A percentile compares a stretch with the other conserved stretches of the same genome.
Evolutionary conservation across 148 eudicot genomes (phyloP).

Genomic region (Tetragonia tetragonoides): DNA sequence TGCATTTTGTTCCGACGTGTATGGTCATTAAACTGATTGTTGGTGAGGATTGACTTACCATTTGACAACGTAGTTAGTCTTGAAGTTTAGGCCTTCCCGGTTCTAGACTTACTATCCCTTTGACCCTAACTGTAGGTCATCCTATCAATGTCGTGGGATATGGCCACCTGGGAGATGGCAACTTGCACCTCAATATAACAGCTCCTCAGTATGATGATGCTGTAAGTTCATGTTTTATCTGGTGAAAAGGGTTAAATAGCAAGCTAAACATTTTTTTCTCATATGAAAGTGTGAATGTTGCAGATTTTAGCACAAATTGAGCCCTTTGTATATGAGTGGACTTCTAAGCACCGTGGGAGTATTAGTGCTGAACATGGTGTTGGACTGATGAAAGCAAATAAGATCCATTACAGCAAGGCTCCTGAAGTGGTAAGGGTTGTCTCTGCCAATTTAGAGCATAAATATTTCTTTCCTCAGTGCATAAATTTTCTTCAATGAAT

Average conservation of each 20-base stretch:
- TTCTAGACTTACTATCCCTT: neutral
- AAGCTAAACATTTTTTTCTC: slow-evolving; percentile 12
- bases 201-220: slow-evolving; percentile 65
- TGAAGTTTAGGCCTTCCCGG: neutral
- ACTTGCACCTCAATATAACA: slow-evolving; percentile 93
- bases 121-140: slow-evolving; percentile 38
- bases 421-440: slow-evolving; percentile 68
- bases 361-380: slow-evolving; percentile 97
- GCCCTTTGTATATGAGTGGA: slow-evolving; percentile 98
- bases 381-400: slow-evolving; percentile 93
- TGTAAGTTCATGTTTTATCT: slow-evolving; percentile 50
- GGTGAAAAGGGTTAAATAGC: slow-evolving; percentile 9
- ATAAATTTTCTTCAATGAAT: neutral
- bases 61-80: neutral
- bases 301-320: slow-evolving; percentile 81
- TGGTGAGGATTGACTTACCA: neutral
- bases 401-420: slow-evolving; percentile 90
- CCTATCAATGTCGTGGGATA: slow-evolving; percentile 78
- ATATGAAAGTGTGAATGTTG: slow-evolving; percentile 5
- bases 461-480: neutral
- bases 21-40: neutral
- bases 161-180: slow-evolving; percentile 96
- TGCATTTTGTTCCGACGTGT: neutral
- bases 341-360: slow-evolving; percentile 86
- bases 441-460: neutral